Conservation (phyloP, 2,329 filamentous ascomycete species). For the Calonectria fujianensis region DNA sequence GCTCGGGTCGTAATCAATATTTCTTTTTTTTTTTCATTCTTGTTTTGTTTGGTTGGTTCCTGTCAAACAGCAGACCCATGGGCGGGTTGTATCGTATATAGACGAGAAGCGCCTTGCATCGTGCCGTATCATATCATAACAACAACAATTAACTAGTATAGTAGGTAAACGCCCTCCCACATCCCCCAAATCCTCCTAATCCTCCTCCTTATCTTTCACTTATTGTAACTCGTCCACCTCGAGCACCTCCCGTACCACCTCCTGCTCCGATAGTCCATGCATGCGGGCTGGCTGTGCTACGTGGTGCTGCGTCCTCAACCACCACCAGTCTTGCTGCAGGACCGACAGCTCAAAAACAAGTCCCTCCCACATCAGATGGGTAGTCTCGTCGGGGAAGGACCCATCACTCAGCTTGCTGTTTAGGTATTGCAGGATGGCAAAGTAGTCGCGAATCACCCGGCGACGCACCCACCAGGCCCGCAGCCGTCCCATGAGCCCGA, state of each 20-base stretch:
- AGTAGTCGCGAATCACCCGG: conserved; percentile 24
- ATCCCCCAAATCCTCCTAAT: no score
- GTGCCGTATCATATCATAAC: not conserved
- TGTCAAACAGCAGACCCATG: conserved; percentile 16
- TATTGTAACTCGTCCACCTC: conserved; percentile 1
- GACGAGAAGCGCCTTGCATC: conserved; percentile 21
- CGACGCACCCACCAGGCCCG: conserved; percentile 33
- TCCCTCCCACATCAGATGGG: not conserved
- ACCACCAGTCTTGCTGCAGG: conserved; percentile 9
- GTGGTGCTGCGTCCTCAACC: not conserved
- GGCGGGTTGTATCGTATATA: conserved; percentile 19
- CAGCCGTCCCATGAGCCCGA: conserved; percentile 14
- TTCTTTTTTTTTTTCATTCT: not conserved
- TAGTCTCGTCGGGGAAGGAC: not conserved
- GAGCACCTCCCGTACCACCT: conserved; percentile 4
- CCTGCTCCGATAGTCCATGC: not conserved
- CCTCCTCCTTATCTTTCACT: not conserved
- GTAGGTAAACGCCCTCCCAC: not conserved
- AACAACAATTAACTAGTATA: not conserved
- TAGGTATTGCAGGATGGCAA: conserved; percentile 9
- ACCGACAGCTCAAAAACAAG: not conserved
- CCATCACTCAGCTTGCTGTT: not conserved
- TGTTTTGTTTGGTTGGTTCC: conserved; percentile 1
- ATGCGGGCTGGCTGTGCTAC: not conserved
- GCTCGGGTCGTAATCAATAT: not conserved